Percentiles rank a stretch among this genome's conserved stretches.
Evolutionary conservation across 2,329 filamentous ascomycete species (phyloP).

Genomic region (Aureobasidium sp.): DNA sequence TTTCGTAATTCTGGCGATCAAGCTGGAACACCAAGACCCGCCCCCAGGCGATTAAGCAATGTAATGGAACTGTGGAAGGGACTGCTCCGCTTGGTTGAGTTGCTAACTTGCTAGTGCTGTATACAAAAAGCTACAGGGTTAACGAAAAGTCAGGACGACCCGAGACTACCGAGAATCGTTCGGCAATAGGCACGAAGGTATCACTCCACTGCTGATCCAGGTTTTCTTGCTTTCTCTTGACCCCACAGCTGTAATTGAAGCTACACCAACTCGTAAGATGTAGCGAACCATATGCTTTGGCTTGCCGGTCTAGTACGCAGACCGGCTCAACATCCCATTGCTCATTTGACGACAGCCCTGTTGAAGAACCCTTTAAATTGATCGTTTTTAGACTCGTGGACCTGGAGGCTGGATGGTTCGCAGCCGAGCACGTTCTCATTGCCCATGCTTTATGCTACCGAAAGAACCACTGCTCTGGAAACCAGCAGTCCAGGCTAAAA

Average conservation of each 20-base stretch:
- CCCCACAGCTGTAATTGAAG: conserved; percentile 1
- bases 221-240: not conserved
- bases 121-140: not conserved
- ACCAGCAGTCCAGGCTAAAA: not conserved
- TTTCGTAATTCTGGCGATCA: not conserved
- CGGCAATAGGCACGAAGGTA: not conserved
- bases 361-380: not conserved
- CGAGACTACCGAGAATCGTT: not conserved
- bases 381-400: not conserved
- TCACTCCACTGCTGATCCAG: not conserved
- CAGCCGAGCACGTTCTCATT: not conserved
- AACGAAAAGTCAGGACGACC: not conserved
- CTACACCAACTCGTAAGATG: not conserved
- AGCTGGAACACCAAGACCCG: not conserved
- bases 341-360: not conserved
- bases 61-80: not conserved
- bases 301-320: not conserved
- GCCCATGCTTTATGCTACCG: not conserved
- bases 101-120: not conserved
- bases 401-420: not conserved
- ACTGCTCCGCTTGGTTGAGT: not conserved
- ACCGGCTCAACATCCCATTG: not conserved
- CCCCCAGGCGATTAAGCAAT: not conserved
- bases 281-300: not conserved
- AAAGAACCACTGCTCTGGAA: not conserved